Evolutionary conservation across 345 rosid genomes (phyloP), one percentile per base, ranked within the genome.

Genomic region (Hibiscus mutabilis): DNA sequence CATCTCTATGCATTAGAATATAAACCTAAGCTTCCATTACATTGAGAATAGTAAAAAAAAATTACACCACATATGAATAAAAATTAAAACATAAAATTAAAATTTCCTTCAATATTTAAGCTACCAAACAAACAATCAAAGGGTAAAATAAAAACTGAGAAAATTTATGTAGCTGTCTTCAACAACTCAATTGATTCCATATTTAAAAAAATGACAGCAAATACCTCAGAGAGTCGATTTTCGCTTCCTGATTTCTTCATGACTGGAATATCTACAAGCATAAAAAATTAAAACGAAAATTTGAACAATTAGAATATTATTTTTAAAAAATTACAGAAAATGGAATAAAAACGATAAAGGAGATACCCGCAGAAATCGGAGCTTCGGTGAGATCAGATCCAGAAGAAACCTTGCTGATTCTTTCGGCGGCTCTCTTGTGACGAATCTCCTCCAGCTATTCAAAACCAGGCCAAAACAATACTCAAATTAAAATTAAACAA

Each of bases 381-480:
- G 75, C 75, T 47, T 77, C 81, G 80, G 83, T 77, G 33, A 90
- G 97, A 89, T 92, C 99, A 59, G 97, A 86, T 18, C 95, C 96
- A 2, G 97, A 92, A 29, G 88, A 73, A 9, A 89, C 76, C 79
- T 89, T 89, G 88, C 83, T 84, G 40, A 89, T 77, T 83, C 95
- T 88, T 83, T 92, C 96, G 6, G 93, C 96, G 1, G 99, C 97
- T 86, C 97, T 83, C 69, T 95, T 95, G 75, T 85, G 96, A 62
- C 96, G 96, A 79, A 95, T 95, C 79, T 95, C 99, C 75, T 95
- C 90, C 84, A 95, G 63, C 99, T 95, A 78, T 62, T 59, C 56
- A 37, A 73, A 60, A 27, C 55, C 73, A 79, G 18, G 49, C 21
- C 46, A 59, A 46, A 60, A 0, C 71, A 70, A 66, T 24, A 52